Base-by-base conservation (phyloP, 2,329 filamentous ascomycete species). In the Erysiphe pulchra region DNA sequence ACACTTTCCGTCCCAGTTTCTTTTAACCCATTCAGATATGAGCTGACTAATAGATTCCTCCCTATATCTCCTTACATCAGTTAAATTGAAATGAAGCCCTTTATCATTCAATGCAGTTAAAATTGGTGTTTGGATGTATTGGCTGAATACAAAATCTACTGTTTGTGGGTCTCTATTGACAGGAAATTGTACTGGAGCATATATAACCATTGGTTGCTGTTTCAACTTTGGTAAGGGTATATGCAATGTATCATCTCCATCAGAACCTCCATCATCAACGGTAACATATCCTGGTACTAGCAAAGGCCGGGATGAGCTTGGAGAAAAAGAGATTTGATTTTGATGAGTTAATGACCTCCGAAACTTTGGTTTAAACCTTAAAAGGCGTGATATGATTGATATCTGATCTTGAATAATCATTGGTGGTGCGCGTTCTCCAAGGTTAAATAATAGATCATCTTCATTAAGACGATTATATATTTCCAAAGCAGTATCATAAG, bases 241-340 rank as follows among this genome's bases (percentile, higher is more conserved):
- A 59, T 94, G 90, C 1, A 92, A 60, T 0, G 87, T 92, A 57
- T 98, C 90, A 57, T 98, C 90, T 38, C 90, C 90, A 52, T 92
- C 82, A 4, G 63, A 62, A 43, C 86, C 84, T 5, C 75, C 71
- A 55, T 92, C 87, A 56, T 98, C 90, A 46, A 69, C 68, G 11
- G 90, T 98, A 0, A 82, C 94, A 63, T 95, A 95, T 1, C 90
- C 90, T 0, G 76, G 77, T 16, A 64, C 57, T 1, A 65, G 63
- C 38, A 63, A 57, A 3, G 64, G 63, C 48, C 53, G 47, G 5
- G 54, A 53, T n/a, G 45, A 39, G 11, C 51, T 51, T 0, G 53
- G 18, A 18, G 17, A 56, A 1, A 64, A 45, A 2, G 57, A 57
- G 12, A 54, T 57, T 50, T 64, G 62, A 7, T 45, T 47, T 47